Percentiles rank a stretch among this genome's conserved stretches.
Evolutionary conservation across 441 rosid genomes (phyloP).

Genomic region (Dalechampia spathulata): DNA sequence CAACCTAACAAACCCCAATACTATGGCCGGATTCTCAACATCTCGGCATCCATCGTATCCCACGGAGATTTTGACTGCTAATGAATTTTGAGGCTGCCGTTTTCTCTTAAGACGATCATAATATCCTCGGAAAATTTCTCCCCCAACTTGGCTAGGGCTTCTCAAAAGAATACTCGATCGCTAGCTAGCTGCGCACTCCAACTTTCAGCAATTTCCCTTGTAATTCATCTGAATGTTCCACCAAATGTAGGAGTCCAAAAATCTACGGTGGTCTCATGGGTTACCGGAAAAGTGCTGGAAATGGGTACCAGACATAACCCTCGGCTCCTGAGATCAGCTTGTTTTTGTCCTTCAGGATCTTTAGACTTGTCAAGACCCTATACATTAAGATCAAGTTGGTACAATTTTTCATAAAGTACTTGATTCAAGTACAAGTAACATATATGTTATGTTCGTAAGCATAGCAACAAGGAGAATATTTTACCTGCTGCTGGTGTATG

Average conservation of each 20-base stretch:
- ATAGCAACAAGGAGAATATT: constrained; percentile 8
- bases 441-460: too few relatives aligned
- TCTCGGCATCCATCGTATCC: too few relatives aligned
- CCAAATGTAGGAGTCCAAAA: constrained; percentile 96
- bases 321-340: constrained; percentile 72
- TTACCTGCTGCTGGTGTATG: constrained; percentile 78
- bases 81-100: too few relatives aligned
- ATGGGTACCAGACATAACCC: constrained; percentile 89
- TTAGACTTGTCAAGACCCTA: constrained; percentile 50
- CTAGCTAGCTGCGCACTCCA: constrained; percentile 12
- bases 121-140: constrained; percentile 20
- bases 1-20: too few relatives aligned
- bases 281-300: constrained; percentile 85
- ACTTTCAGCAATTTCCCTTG: constrained; percentile 1
- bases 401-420: too few relatives aligned
- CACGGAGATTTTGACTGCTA: too few relatives aligned
- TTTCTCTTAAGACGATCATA: not conserved
- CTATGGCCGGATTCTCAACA: too few relatives aligned
- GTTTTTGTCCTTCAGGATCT: constrained; percentile 56
- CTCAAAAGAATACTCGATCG: not conserved
- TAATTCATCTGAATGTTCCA: constrained; percentile 73
- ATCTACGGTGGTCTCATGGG: constrained; percentile 77
- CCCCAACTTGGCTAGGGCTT: constrained; percentile 40
- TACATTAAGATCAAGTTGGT: not conserved
- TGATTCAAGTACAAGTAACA: too few relatives aligned